Base-by-base conservation (phyloP, 805 yeast genomes). In the Candida manassasensis region DNA sequence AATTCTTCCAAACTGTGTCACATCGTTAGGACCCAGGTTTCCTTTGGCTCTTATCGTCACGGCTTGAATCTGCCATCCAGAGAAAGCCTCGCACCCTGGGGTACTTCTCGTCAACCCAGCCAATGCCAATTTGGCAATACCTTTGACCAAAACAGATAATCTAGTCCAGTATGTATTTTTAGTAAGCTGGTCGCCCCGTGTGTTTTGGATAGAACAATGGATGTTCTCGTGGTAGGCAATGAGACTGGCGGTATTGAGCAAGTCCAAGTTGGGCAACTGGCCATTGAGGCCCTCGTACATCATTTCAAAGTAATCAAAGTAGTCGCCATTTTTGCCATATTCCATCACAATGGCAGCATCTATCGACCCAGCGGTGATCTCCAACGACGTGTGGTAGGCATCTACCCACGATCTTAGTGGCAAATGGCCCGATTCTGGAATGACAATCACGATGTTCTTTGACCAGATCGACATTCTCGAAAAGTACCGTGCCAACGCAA, bases 31-130 rank as follows among this genome's bases (percentile, higher is more conserved):
- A 1, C 85, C 85, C 1, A 49, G 48, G 2, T 59, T 63, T 1
- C 84, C 86, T 21, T 57, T 61, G 0, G 95, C 97, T 37, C 74
- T 73, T 21, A 93, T 52, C 0, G 96, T 85, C 14, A 93, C 57
- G 0, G 97, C 82, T 58, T 90, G 97, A 39, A 93, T 84, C 54
- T 94, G 82, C 95, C 96, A 93, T 4, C 97, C 97, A 35, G 93
- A 81, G 53, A 90, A 93, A 10, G 90, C 87, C 53, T 90, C 97
- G 47, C 88, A 79, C 3, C 73, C 73, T n/a, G 93, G 85, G 0
- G 73, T 68, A 4, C 63, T 66, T 34, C 62, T 67, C 6, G 40
- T 43, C 18, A 84, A 56, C 1, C 97, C 97, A 0, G 95, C 72
- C 4, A 78, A 50, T 3, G 89, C 76, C 50, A 85, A 75, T 31